Evolutionary conservation across 768 basidiomycete species (phyloP).

Genomic region (Macrocybe gigantea): DNA sequence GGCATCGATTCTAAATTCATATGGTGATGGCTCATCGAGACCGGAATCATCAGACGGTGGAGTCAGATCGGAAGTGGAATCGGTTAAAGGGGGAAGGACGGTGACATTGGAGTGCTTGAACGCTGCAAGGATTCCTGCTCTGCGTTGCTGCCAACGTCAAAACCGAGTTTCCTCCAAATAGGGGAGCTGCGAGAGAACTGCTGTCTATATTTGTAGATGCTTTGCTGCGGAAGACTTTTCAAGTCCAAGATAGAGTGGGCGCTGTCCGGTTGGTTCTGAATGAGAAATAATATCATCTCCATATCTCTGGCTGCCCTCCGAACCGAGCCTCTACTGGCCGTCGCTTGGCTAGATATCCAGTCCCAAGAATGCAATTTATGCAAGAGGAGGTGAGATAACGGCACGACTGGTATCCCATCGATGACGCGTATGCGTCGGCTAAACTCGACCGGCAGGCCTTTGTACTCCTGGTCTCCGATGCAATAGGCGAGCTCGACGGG

Average conservation of each 20-base stretch:
- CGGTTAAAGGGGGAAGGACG: not conserved
- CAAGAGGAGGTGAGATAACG: constrained; percentile 5
- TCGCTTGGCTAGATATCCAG: not conserved
- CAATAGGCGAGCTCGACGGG: not conserved
- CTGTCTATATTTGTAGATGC: not conserved
- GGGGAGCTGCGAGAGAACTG: not conserved
- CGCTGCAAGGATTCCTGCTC: not conserved
- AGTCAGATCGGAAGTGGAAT: not conserved
- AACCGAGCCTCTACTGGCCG: not conserved
- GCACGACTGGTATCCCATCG: constrained; percentile 2
- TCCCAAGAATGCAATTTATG: constrained; percentile 8
- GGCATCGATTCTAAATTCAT: not conserved
- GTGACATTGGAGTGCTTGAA: not conserved
- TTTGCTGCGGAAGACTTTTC: not conserved
- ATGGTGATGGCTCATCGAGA: not conserved
- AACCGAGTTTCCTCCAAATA: constrained; percentile 8
- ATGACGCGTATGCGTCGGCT: constrained; percentile 2
- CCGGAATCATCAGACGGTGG: not conserved
- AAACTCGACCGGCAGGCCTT: not conserved
- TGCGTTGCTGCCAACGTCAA: not conserved
- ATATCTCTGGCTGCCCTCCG: not conserved
- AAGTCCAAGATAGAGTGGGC: not conserved
- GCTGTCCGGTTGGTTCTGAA: constrained; percentile 1
- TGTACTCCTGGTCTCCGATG: too few species aligned
- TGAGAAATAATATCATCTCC: not conserved